Evolutionary conservation across 1,139 yeast genomes (phyloP).

Genomic region (Hyphopichia buzzinii): DNA sequence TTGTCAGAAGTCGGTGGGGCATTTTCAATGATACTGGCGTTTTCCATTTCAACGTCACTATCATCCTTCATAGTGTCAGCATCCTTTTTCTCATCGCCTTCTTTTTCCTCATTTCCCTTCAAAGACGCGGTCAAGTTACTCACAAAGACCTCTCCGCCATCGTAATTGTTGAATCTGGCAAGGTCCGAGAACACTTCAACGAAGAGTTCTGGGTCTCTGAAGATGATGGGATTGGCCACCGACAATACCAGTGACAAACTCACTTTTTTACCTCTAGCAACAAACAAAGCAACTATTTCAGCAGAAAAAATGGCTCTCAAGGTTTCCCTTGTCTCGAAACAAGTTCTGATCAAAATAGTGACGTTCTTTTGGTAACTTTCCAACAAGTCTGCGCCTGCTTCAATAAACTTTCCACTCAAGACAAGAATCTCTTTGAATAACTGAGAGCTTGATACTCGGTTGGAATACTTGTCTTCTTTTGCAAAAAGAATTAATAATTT

Average conservation of each 20-base stretch:
- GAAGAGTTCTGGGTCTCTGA: slow-evolving; percentile 2
- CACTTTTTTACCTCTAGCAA: slow-evolving; percentile 13
- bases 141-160: background rate
- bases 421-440: slow-evolving; percentile 20
- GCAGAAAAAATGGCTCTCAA: slow-evolving; percentile 49
- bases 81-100: slow-evolving; percentile 12
- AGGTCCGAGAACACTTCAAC: slow-evolving; percentile 2
- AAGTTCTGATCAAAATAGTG: slow-evolving; percentile 56
- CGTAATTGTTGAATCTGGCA: slow-evolving; percentile 3
- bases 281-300: slow-evolving; percentile 43
- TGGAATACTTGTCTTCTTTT: slow-evolving; percentile 38
- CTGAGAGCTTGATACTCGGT: slow-evolving; percentile 42
- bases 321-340: slow-evolving; percentile 61
- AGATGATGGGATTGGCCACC: background rate
- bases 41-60: slow-evolving; percentile 37
- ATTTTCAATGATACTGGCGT: slow-evolving; percentile 17
- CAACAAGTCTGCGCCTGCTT: slow-evolving; percentile 6
- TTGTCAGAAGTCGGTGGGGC: too few species aligned
- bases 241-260: background rate
- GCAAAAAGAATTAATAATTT: slow-evolving; percentile 55
- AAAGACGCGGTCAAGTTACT: background rate
- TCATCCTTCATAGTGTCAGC: slow-evolving; percentile 11
- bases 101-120: slow-evolving; percentile 9
- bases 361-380: slow-evolving; percentile 15
- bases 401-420: slow-evolving; percentile 12